Evolutionary conservation across 1,139 yeast genomes (phyloP).

Genomic region (Kazachstania sp.): DNA sequence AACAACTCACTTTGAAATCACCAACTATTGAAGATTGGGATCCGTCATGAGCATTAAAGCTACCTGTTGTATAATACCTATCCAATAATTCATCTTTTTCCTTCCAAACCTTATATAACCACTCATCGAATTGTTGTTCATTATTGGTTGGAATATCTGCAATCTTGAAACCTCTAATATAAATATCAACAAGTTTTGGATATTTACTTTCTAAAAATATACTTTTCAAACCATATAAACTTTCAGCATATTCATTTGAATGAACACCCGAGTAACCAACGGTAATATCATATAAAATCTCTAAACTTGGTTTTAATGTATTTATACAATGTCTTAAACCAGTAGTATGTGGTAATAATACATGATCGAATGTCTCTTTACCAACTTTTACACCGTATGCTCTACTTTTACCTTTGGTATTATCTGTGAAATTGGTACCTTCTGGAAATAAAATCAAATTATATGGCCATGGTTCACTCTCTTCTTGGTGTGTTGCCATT

Average conservation of each 20-base stretch:
- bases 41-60: conserved; percentile 32
- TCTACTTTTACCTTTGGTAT: conserved; percentile 52
- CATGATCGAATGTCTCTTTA: conserved; percentile 45
- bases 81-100: conserved; percentile 68
- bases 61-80: conserved; percentile 49
- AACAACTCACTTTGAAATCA: conserved; percentile 10
- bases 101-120: conserved; percentile 73
- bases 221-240: conserved; percentile 54
- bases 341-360: conserved; percentile 70
- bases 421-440: conserved; percentile 76
- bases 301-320: conserved; percentile 50
- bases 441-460: conserved; percentile 77
- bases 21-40: conserved; percentile 11
- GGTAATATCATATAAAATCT: conserved; percentile 73
- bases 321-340: conserved; percentile 67
- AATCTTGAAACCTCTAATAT: conserved; percentile 51
- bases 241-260: conserved; percentile 66
- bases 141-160: conserved; percentile 60
- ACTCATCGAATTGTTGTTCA: conserved; percentile 55
- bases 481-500: conserved; percentile 3
- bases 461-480: conserved; percentile 37
- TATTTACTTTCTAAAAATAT: conserved; percentile 63
- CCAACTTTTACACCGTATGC: conserved; percentile 48
- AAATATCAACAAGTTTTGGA: conserved; percentile 57
- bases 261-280: conserved; percentile 69